Base-by-base conservation (phyloP, 2,329 filamentous ascomycete species). In the Arthrobotrys sphaeroides region DNA sequence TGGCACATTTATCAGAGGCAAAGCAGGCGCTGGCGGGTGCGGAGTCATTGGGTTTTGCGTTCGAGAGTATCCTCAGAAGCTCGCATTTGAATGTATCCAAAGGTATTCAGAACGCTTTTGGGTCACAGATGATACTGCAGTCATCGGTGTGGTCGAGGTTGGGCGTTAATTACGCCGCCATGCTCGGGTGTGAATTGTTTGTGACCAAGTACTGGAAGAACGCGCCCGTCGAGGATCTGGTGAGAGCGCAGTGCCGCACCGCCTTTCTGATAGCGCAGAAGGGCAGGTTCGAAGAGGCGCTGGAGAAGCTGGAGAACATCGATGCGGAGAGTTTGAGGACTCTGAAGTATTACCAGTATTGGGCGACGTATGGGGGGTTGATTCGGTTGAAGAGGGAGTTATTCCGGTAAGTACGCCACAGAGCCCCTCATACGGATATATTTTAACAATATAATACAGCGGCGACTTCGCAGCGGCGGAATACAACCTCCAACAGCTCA, bases 1-100 rank as follows among this genome's bases (percentile, higher is more conserved):
- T 92, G 1, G 91, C 93, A 0, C 84, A 97, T 12, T 85, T 97
- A 62, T 93, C 90, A 79, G 94, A 98, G 82, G 92, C 93, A 1
- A 96, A 94, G 81, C 84, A 96, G 43, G 88, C 88, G 18, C 85
- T 97, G 2, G 70, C 79, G 24, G 90, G 89, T 79, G 93, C 93
- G 5, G 42, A 51, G 47, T 73, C 67, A 0, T 24, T 74, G 43
- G 70, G 70, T 0, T 74, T 67, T 36, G 89, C 91, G 0, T 85
- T 95, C 61, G 93, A 97, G 81, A 88, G 90, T 78, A 87, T 97
- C 75, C 87, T 91, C n/a, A 90, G 93, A 80, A 91, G 92, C 77
- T 92, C 91, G 0, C 91, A 95, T 79, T 84, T 97, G 26, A 90
- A 93, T 75, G 86, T 94, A n/a, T 89, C 90, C 67, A 90, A 90